Conservation (phyloP, 345 rosid species). For the Citrus hindsii region DNA sequence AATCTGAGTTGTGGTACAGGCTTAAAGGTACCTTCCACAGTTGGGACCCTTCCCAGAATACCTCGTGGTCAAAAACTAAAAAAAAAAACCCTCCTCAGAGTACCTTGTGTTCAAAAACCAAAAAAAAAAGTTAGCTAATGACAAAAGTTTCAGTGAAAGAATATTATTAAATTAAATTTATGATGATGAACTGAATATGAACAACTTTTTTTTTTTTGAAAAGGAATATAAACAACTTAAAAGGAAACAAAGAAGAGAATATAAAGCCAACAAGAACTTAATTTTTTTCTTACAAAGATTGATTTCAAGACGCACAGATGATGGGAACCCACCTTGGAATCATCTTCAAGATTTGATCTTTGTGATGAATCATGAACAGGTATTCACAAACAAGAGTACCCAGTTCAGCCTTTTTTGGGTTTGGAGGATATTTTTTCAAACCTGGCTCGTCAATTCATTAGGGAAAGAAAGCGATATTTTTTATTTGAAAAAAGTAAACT, state of each 20-base stretch:
- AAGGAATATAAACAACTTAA: background rate
- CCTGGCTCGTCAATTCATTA: background rate
- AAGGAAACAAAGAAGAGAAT: background rate
- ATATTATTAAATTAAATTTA: background rate
- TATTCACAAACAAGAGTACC: background rate
- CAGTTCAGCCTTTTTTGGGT: background rate
- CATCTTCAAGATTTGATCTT: slow-evolving; percentile 3
- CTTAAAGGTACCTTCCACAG: no score
- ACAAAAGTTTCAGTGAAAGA: background rate
- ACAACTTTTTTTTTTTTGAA: background rate
- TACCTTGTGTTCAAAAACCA: no score
- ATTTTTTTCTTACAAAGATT: no score
- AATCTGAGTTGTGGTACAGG: no score
- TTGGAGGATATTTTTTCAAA: background rate
- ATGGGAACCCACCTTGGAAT: slow-evolving; percentile 8
- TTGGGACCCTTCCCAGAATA: no score
- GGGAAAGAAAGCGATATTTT: no score
- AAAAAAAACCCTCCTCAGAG: no score
- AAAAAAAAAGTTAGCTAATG: background rate
- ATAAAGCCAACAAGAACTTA: background rate
- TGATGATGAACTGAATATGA: background rate
- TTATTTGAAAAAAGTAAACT: background rate
- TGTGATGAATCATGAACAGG: background rate
- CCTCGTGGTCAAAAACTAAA: no score
- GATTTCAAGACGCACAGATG: background rate